Conservation (phyloP, 2,329 filamentous ascomycete species). For the Proliferodiscus dingleyae region DNA sequence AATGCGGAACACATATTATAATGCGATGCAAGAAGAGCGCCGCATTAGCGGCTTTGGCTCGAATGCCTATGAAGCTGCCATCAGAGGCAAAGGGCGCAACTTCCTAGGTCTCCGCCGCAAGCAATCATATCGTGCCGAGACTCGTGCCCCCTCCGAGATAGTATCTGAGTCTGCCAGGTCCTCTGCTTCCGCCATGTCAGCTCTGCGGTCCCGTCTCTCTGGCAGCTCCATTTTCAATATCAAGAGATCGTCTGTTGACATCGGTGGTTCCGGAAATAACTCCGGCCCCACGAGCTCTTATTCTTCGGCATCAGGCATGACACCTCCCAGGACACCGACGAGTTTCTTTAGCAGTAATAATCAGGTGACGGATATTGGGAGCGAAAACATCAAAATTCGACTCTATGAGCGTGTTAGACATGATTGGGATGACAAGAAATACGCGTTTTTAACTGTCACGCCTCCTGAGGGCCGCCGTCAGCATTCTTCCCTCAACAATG, state of each 20-base stretch:
- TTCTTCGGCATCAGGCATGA: slow-evolving; percentile 42
- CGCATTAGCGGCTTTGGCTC: slow-evolving; percentile 66
- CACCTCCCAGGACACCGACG: slow-evolving; percentile 28
- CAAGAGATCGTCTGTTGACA: slow-evolving; percentile 67
- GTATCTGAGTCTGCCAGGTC: slow-evolving; percentile 71
- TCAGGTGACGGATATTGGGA: slow-evolving; percentile 51
- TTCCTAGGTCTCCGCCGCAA: slow-evolving; percentile 51
- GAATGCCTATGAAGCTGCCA: slow-evolving; percentile 39
- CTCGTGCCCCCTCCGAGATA: slow-evolving; percentile 48
- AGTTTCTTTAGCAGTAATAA: slow-evolving; percentile 22
- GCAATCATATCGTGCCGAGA: slow-evolving; percentile 60
- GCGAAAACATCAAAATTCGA: slow-evolving; percentile 78
- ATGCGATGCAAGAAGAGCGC: slow-evolving; percentile 59
- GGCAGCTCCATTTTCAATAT: slow-evolving; percentile 75
- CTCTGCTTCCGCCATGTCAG: slow-evolving; percentile 68
- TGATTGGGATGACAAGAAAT: slow-evolving; percentile 87
- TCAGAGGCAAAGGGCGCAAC: slow-evolving; percentile 41
- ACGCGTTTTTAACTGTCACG: slow-evolving; percentile 77
- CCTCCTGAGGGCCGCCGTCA: slow-evolving; percentile 56
- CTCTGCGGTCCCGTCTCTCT: slow-evolving; percentile 66
- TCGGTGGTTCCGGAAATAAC: slow-evolving; percentile 34
- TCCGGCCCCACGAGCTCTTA: slow-evolving; percentile 51
- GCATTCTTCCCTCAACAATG: slow-evolving; percentile 55
- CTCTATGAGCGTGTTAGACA: slow-evolving; percentile 69
- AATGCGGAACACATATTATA: slow-evolving; percentile 89